Evolutionary conservation across 2,329 filamentous ascomycete species (phyloP), one percentile per base, ranked within the genome.

Genomic region (Sarocladium kiliense): DNA sequence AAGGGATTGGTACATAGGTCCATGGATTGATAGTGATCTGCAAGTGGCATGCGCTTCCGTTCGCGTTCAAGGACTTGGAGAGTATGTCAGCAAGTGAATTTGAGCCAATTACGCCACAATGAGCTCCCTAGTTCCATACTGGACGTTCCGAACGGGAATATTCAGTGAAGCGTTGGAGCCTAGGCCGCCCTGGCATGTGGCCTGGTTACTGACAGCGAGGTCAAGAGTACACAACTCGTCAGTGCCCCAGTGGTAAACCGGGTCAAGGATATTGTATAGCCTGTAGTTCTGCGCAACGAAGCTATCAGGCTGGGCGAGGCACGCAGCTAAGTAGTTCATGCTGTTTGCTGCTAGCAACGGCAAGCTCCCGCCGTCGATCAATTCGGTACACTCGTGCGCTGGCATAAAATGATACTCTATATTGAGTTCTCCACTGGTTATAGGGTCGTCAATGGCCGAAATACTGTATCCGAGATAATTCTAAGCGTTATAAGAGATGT

Each of bases 401-500:
- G 74, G 66, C 54, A 79, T 74, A 32, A 72, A 66, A 63, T 79
- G 72, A 63, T 74, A 82, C 41, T 75, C 66, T 72, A 83, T 81
- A 37, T 68, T 62, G 41, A 80, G 67, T 49, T 76, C 74, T 42
- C 81, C 81, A 56, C 80, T 80, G 30, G 64, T 56, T 2, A 71
- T 67, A 14, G 80, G 79, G 53, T 71, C 63, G 14, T 71, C 64
- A 6, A 67, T 69, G 37, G 80, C 81, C 10, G 73, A 70, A 57
- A 73, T 62, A 58, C 80, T 80, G 30, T 73, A 78, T 61, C 67
- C 67, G 41, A 85, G 78, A 62, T 78, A 78, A 72, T 81, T 82
- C 79, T 79, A 85, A 53, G 81, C 80, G 59, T 84, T 81, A 71
- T 84, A 85, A 56, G 72, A 77, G 69, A 85, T 77, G 67, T 85